phyloP scores from a whole-genome alignment of 2,329 filamentous ascomycete species.

The Neonectria faginata region DNA sequence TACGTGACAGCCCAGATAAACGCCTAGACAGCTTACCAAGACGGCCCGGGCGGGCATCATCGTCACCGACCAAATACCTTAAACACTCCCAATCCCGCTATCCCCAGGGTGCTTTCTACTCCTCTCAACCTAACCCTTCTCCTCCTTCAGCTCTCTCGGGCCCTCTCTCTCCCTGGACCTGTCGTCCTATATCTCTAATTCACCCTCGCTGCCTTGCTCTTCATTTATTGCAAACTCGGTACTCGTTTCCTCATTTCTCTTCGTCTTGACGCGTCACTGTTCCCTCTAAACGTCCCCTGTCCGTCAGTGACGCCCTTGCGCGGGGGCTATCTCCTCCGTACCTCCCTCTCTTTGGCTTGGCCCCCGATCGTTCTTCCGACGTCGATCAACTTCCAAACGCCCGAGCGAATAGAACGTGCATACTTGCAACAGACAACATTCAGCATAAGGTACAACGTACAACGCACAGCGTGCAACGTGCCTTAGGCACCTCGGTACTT shows the following conservation, averaged over 20 bases:
- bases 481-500: background rate
- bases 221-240: background rate
- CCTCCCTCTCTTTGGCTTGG: background rate
- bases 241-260: conserved; percentile 17
- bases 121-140: background rate
- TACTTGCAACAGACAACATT: background rate
- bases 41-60: background rate
- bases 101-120: background rate
- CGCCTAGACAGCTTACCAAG: background rate
- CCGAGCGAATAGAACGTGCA: conserved; percentile 1
- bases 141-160: background rate
- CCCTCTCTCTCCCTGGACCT: background rate
- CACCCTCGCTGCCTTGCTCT: background rate
- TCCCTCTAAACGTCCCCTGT: conserved; percentile 11
- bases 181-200: background rate
- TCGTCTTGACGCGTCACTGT: background rate
- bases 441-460: background rate
- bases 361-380: conserved; percentile 40
- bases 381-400: conserved; percentile 40
- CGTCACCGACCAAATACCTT: background rate
- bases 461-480: too few relatives aligned
- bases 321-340: conserved; percentile 12
- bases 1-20: background rate
- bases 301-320: background rate
- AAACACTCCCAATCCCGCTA: background rate